Evolutionary conservation across 768 basidiomycete species (phyloP).

Genomic region (Lactifluus subvellereus): DNA sequence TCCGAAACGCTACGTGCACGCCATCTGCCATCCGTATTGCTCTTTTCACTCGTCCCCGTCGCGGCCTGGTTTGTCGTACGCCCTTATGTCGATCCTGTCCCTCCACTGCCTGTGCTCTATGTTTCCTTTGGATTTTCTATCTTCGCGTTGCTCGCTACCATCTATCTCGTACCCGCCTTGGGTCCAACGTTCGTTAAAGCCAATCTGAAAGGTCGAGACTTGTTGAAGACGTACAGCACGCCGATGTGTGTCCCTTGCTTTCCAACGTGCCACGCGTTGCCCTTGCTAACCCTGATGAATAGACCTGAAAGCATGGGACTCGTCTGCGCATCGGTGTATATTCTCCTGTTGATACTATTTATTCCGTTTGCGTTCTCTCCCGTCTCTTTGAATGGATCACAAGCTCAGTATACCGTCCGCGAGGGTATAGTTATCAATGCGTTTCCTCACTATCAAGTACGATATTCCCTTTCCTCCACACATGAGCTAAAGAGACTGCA

Average conservation of each 20-base stretch:
- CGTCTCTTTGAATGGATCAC: constrained; percentile 46
- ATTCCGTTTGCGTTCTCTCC: constrained; percentile 94
- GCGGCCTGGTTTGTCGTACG: constrained; percentile 69
- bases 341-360: constrained; percentile 81
- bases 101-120: constrained; percentile 67
- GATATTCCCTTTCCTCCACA: constrained; percentile 23
- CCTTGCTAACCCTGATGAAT: background rate
- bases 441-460: constrained; percentile 74
- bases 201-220: constrained; percentile 77
- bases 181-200: constrained; percentile 76
- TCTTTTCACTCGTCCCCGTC: constrained; percentile 58
- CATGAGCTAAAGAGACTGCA: background rate
- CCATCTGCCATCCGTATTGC: constrained; percentile 33
- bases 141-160: constrained; percentile 69
- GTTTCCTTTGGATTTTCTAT: constrained; percentile 79
- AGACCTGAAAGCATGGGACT: constrained; percentile 95
- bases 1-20: constrained; percentile 14
- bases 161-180: constrained; percentile 78
- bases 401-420: constrained; percentile 34
- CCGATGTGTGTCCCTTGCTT: constrained; percentile 49
- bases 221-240: constrained; percentile 73
- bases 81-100: constrained; percentile 63
- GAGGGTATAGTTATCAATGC: constrained; percentile 63
- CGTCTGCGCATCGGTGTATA: constrained; percentile 84
- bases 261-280: background rate